phyloP scores from a whole-genome alignment of 176 grass and related monocot genomes.

The Paspalum vaginatum region DNA sequence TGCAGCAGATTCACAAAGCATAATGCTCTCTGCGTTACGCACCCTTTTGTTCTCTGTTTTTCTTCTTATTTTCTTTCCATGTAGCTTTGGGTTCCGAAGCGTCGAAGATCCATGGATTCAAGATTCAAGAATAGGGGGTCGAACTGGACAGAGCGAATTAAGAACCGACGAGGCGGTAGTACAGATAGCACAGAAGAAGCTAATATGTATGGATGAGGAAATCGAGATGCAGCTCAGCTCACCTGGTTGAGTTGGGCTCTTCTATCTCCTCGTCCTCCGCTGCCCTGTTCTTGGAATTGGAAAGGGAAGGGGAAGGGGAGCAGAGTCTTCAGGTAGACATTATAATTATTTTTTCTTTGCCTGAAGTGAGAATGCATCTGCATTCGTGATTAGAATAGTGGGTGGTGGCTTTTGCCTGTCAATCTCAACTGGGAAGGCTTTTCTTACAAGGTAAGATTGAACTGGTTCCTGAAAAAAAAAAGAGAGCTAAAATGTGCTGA shows the following conservation, averaged over 20 bases:
- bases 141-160: neutral
- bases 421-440: neutral
- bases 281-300: constrained; percentile 31
- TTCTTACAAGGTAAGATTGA: constrained; percentile 37
- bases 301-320: neutral
- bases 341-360: neutral
- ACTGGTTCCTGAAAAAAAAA: neutral
- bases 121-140: neutral
- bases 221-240: constrained; percentile 26
- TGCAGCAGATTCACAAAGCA: constrained; percentile 17
- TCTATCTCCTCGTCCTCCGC: neutral
- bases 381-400: constrained; percentile 27
- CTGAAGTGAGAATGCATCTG: neutral
- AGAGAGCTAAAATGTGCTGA: neutral
- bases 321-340: neutral
- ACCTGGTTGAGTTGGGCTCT: constrained; percentile 36
- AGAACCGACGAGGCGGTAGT: neutral
- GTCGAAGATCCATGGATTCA: constrained; percentile 6
- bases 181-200: neutral
- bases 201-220: neutral
- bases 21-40: too few species aligned
- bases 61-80: neutral
- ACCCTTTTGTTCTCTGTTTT: neutral
- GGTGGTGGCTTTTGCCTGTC: neutral
- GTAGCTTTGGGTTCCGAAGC: neutral